Percentiles rank a stretch among this genome's conserved stretches.
phyloP scores from a whole-genome alignment of 495 filamentous ascomycete species.

The Clohesyomyces aquaticus region DNA sequence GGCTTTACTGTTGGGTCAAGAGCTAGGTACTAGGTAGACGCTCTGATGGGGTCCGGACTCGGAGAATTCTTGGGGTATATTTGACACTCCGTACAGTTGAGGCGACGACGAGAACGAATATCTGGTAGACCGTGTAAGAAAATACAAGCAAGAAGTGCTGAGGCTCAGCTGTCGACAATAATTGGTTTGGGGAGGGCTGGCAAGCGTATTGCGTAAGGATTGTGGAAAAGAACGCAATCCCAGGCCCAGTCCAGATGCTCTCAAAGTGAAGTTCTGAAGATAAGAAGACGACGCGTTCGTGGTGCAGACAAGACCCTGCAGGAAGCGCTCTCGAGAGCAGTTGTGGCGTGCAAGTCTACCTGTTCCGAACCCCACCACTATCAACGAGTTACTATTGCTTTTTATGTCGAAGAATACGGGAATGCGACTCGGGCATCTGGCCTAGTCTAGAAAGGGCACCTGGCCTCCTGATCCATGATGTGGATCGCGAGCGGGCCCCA shows the following conservation, averaged over 20 bases:
- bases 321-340: not conserved
- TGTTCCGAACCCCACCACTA: not conserved
- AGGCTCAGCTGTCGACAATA: too few species aligned
- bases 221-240: too few species aligned
- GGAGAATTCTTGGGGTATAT: not conserved
- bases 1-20: too few species aligned
- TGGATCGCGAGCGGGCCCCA: too few species aligned
- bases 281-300: too few species aligned
- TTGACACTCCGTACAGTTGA: not conserved
- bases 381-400: not conserved
- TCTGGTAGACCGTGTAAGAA: not conserved
- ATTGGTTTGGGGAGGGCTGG: too few species aligned
- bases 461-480: too few species aligned
- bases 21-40: not conserved
- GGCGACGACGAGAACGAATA: not conserved
- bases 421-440: not conserved
- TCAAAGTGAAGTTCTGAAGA: too few species aligned
- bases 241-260: too few species aligned
- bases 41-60: not conserved
- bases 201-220: too few species aligned
- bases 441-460: not conserved
- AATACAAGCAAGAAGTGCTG: not conserved
- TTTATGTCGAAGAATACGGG: not conserved
- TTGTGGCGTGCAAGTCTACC: not conserved
- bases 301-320: too few species aligned